Evolutionary conservation across 192 early-diverging fungal genomes (phyloP), one percentile per base, ranked within the genome.

Genomic region (Podila clonocystis): DNA sequence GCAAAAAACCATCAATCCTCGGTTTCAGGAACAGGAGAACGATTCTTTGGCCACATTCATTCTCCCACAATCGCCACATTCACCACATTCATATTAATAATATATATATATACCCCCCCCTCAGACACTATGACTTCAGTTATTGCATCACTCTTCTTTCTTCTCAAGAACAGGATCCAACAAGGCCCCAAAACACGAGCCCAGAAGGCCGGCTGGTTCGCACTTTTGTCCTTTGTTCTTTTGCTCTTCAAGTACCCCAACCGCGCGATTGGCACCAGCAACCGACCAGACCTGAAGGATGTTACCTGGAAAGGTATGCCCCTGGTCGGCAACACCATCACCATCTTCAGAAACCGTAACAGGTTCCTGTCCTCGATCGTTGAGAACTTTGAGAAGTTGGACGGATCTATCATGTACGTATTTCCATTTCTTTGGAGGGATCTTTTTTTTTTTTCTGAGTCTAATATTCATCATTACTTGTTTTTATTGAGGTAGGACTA

Each of bases 201-300:
- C 11, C 77, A 80, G 38, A 68, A 69, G 29, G 65, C 71, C 9
- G 62, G 71, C 29, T 59, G 72, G 48, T 61, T 73, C 50, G 77
- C 71, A 9, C 50, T 80, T 12, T 19, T 82, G 20, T 63, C 69
- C 1, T 29, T 82, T 28, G 52, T 82, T 38, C 52, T 68, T 34
- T 59, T 83, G 11, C 15, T 83, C 31, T 20, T 55, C 6, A 80
- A 67, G 12, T 84, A 84, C 58, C 76, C 83, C 20, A 62, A 84
- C 69, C 63, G 83, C 52, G 70, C 72, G 4, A 68, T 82, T 31
- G 83, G 83, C 19, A 84, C 83, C 9, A 45, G 58, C 28, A 57
- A 69, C 24, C 59, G 83, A 38, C 72, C 72, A 0, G 83, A 84
- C 58, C 70, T 84, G 29, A 29, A 58, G 0, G 58, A 22, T 3